Evolutionary conservation across 1,284 basidiomycete genomes (phyloP).

Genomic region (Puccinia horiana): DNA sequence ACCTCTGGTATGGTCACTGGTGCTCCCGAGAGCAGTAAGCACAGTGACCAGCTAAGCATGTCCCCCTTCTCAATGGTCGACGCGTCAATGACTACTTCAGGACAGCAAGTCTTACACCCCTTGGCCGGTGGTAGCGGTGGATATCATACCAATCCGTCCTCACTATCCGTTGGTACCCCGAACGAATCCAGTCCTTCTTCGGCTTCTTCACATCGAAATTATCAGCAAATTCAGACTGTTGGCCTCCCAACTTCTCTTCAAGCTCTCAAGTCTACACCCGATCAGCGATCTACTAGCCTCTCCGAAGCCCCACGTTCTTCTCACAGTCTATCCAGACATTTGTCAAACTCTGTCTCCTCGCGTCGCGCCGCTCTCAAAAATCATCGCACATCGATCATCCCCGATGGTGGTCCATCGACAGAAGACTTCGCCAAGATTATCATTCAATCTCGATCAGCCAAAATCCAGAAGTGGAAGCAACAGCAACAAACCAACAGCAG

Average conservation of each 20-base stretch:
- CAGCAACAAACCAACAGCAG: conserved; percentile 24
- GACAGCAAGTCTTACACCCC: background rate
- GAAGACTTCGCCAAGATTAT: conserved; percentile 65
- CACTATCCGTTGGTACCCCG: conserved; percentile 12
- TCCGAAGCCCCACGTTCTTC: conserved; percentile 8
- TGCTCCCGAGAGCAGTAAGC: conserved; percentile 12
- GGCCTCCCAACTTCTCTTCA: background rate
- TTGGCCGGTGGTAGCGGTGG: conserved; percentile 9
- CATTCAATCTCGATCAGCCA: conserved; percentile 63
- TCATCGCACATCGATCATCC: conserved; percentile 46
- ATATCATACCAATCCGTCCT: conserved; percentile 25
- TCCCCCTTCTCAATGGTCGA: conserved; percentile 39
- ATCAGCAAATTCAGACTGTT: background rate
- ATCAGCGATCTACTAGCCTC: conserved; percentile 49
- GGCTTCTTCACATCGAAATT: conserved; percentile 10
- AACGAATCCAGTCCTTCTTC: conserved; percentile 16
- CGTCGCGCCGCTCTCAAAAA: conserved; percentile 30
- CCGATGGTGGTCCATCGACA: conserved; percentile 54
- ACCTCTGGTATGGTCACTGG: background rate
- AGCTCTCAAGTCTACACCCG: conserved; percentile 6
- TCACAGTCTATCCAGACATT: conserved; percentile 17
- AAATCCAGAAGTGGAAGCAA: conserved; percentile 63
- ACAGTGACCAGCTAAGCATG: conserved; percentile 43
- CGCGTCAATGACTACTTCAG: conserved; percentile 12
- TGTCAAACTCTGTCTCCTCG: conserved; percentile 39